Percentiles rank a stretch among this genome's conserved stretches.
These are phyloP conservation scores for Picea glauca DNA, from an alignment of 75 land plant species.

Conservation along the genomic window DNA sequence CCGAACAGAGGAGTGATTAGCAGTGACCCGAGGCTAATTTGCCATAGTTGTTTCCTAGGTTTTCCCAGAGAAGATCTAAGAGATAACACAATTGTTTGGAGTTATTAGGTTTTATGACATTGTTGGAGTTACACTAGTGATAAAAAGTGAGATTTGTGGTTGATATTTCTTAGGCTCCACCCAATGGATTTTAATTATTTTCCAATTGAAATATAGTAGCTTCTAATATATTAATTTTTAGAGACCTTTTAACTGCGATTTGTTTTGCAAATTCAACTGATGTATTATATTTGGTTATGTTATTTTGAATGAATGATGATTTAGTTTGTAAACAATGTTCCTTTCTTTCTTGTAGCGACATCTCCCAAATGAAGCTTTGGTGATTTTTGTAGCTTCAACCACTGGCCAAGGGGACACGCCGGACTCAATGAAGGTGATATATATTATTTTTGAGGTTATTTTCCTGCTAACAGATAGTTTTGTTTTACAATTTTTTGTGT, in stretches of 20 bases:
- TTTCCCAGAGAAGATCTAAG: too few relatives aligned
- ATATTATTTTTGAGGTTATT: neutral
- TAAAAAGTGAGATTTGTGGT: too few relatives aligned
- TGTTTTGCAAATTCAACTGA: neutral
- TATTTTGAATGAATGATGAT: neutral
- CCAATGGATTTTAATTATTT: too few relatives aligned
- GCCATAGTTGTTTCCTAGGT: too few relatives aligned
- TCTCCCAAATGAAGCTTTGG: conserved; percentile 43
- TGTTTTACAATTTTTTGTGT: neutral
- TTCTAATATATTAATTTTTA: too few relatives aligned
- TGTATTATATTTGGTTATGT: neutral
- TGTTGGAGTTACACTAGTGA: too few relatives aligned
- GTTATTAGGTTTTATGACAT: too few relatives aligned
- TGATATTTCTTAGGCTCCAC: too few relatives aligned
- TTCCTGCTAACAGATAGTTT: neutral
- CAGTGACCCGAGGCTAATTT: too few relatives aligned
- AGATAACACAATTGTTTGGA: too few relatives aligned
- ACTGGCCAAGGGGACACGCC: conserved; percentile 97
- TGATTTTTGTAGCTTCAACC: conserved; percentile 87
- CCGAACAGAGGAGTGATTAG: too few relatives aligned
- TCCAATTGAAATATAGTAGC: too few relatives aligned
- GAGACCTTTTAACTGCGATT: neutral
- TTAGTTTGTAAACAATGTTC: neutral
- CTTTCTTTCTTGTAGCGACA: conserved; percentile 31
- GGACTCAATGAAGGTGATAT: conserved; percentile 79